Evolutionary conservation across 345 rosid species (phyloP).

Genomic region (Lepidium africanum): DNA sequence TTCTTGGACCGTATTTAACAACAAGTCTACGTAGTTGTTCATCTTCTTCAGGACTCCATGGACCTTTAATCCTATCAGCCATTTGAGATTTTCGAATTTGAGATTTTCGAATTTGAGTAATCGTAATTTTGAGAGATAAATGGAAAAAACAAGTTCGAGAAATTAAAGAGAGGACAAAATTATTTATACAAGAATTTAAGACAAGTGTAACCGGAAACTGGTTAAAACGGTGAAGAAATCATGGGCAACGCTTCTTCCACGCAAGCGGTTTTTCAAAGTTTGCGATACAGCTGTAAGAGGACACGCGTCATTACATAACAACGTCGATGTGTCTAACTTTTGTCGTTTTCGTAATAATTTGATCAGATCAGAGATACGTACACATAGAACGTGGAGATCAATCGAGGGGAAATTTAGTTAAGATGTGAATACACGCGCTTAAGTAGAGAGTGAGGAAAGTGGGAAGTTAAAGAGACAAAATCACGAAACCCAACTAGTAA

Average conservation of each 20-base stretch:
- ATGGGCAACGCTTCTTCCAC: slow-evolving; percentile 50
- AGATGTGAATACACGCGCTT: not conserved
- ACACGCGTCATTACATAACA: slow-evolving; percentile 56
- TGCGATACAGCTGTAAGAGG: slow-evolving; percentile 74
- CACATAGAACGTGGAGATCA: slow-evolving; percentile 14
- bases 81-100: not conserved
- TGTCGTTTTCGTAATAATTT: slow-evolving; percentile 23
- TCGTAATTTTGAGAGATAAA: not conserved
- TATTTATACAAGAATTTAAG: slow-evolving; percentile 9
- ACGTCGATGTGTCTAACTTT: slow-evolving; percentile 18
- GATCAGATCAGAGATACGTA: not conserved
- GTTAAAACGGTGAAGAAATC: slow-evolving; percentile 38
- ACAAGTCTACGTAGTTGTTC: slow-evolving; percentile 66
- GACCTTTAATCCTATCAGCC: slow-evolving; percentile 88
- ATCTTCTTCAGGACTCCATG: slow-evolving; percentile 96
- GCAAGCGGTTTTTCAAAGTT: slow-evolving; percentile 50
- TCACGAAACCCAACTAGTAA: slow-evolving; percentile 29
- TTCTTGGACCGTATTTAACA: slow-evolving; percentile 66
- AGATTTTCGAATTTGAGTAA: not conserved
- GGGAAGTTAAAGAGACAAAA: slow-evolving; percentile 22
- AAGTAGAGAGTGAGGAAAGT: not conserved
- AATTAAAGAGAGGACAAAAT: slow-evolving; percentile 7
- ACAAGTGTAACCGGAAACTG: slow-evolving; percentile 3
- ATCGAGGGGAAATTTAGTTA: not conserved
- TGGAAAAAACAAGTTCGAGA: not conserved